Evolutionary conservation across 2,329 filamentous ascomycete species (phyloP).

Genomic region (Hymenoscyphus salicellus): DNA sequence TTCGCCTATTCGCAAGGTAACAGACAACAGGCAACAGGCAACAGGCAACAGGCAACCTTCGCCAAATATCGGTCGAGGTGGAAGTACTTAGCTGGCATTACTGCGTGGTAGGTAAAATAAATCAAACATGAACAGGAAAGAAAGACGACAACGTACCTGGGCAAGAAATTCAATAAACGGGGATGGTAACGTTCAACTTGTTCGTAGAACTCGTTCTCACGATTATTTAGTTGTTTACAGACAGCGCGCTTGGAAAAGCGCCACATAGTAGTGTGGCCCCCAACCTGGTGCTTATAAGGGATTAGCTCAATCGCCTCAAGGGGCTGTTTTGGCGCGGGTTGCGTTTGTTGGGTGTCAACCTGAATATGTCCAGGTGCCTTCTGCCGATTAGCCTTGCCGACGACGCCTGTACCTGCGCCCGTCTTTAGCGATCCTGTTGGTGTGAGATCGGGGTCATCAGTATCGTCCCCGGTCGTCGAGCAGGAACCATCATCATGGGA

Average conservation of each 20-base stretch:
- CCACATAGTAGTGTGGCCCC: constrained; percentile 93
- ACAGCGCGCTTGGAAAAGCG: constrained; percentile 92
- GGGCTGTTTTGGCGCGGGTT: constrained; percentile 45
- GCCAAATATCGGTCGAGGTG: neutral
- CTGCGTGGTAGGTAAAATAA: neutral
- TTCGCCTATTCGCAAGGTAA: neutral
- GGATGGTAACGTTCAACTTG: constrained; percentile 88
- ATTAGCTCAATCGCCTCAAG: constrained; percentile 92
- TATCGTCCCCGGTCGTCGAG: constrained; percentile 28
- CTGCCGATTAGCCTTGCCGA: constrained; percentile 1
- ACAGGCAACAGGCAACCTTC: neutral
- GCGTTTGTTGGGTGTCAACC: neutral
- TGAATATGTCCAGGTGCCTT: neutral
- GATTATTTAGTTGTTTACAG: constrained; percentile 96
- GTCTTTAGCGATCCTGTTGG: constrained; percentile 34
- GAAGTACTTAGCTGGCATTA: neutral
- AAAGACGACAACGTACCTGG: constrained; percentile 57
- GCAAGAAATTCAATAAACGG: constrained; percentile 84
- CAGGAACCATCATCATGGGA: constrained; percentile 27
- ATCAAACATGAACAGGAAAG: neutral
- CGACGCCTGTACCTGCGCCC: neutral
- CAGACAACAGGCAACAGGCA: no score
- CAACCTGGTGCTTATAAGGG: constrained; percentile 95
- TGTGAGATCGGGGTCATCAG: constrained; percentile 32
- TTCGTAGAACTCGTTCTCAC: constrained; percentile 98